Evolutionary conservation across 179 eudicot species (phyloP).

Genomic region (Vitellaria paradoxa): DNA sequence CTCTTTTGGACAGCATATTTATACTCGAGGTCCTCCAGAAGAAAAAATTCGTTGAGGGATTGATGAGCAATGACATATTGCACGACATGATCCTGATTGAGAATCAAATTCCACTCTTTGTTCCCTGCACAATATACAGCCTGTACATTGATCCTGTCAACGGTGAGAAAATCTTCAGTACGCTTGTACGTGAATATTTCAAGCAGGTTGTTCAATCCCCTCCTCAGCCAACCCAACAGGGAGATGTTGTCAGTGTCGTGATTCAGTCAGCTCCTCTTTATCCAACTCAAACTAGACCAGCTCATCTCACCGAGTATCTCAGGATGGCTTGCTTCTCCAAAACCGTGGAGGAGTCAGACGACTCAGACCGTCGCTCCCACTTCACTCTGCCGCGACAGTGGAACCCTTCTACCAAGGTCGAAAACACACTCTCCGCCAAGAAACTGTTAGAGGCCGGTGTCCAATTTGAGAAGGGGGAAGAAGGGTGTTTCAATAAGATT

Average conservation of each 20-base stretch:
- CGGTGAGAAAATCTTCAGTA: not conserved
- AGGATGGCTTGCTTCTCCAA: not conserved
- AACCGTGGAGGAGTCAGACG: not conserved
- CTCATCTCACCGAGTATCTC: not conserved
- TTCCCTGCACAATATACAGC: not conserved
- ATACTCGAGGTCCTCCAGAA: slow-evolving; percentile 13
- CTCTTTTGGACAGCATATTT: slow-evolving; percentile 12
- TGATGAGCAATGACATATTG: not conserved
- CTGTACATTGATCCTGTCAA: too few species aligned
- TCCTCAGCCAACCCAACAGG: too few species aligned
- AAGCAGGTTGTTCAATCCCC: too few species aligned
- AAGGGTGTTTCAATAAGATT: not conserved
- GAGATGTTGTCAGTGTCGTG: too few species aligned
- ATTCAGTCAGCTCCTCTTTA: too few species aligned
- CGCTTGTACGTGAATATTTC: not conserved
- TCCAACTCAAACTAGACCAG: too few species aligned
- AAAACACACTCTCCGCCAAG: not conserved
- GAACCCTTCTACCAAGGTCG: not conserved
- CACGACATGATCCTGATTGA: slow-evolving; percentile 8
- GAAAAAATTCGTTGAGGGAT: not conserved
- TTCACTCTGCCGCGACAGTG: too few species aligned
- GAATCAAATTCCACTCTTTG: not conserved
- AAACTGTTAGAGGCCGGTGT: not conserved
- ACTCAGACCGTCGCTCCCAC: too few species aligned
- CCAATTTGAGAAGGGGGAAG: not conserved